Evolutionary conservation across 257 asterid species (phyloP).

Genomic region (Cruciata laevipes): DNA sequence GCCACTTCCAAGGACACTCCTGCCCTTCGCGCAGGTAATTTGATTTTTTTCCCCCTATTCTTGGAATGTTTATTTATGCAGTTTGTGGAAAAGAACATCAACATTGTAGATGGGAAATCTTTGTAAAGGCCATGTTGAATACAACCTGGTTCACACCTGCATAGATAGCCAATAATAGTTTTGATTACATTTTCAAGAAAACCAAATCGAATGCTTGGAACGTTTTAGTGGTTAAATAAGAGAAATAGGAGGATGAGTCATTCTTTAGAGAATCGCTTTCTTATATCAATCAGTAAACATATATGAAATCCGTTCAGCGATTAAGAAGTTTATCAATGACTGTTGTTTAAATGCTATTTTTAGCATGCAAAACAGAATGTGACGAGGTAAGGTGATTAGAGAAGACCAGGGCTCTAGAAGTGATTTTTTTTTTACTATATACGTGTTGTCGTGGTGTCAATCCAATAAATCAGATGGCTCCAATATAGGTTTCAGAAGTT

Average conservation of each 20-base stretch:
- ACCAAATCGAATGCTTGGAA: too few species aligned
- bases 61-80: background rate
- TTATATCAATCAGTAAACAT: background rate
- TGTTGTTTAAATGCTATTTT: background rate
- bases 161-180: background rate
- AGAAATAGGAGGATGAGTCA: too few species aligned
- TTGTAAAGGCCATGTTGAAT: background rate
- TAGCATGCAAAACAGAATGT: background rate
- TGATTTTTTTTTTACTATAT: background rate
- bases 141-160: background rate
- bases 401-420: background rate
- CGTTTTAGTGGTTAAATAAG: too few species aligned
- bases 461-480: background rate
- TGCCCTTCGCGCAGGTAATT: slow-evolving; percentile 96
- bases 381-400: background rate
- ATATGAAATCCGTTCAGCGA: background rate
- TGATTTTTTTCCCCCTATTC: background rate
- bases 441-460: background rate
- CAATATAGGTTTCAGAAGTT: background rate
- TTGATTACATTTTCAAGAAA: background rate
- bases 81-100: too few species aligned
- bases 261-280: background rate
- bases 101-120: background rate
- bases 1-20: slow-evolving; percentile 90
- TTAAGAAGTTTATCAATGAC: background rate